Percentiles rank a stretch among this genome's conserved stretches.
phyloP scores from a whole-genome alignment of 1,284 basidiomycete genomes.

The Peniophora sp. region DNA sequence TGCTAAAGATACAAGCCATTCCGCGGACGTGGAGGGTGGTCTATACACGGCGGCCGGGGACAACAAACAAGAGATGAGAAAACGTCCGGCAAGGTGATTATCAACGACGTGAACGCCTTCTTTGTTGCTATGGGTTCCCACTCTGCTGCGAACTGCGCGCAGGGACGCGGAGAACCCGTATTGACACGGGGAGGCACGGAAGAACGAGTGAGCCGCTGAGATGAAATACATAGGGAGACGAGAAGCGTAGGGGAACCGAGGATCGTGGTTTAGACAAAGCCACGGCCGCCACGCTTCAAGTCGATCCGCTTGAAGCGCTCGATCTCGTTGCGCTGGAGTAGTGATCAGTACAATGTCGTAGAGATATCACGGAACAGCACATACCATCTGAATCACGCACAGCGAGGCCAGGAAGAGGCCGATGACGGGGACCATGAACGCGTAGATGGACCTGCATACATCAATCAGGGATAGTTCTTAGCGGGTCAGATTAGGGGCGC shows the following conservation, averaged over 20 bases:
- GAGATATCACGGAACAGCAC: conserved; percentile 1
- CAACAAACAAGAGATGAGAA: no score
- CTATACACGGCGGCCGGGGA: no score
- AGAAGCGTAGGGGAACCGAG: background rate
- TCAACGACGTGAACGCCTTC: no score
- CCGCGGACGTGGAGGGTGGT: no score
- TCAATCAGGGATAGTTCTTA: conserved; percentile 1
- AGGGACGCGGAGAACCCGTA: no score
- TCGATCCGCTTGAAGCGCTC: conserved; percentile 84
- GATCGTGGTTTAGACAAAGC: conserved; percentile 59
- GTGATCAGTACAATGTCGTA: conserved; percentile 3
- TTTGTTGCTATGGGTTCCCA: no score
- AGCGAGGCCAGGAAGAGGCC: conserved; percentile 68
- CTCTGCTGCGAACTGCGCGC: no score
- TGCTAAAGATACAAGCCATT: no score
- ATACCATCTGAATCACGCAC: conserved; percentile 78
- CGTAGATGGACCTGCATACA: conserved; percentile 46
- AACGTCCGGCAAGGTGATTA: no score
- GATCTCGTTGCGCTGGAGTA: conserved; percentile 58
- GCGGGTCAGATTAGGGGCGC: conserved; percentile 23
- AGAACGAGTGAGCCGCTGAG: background rate
- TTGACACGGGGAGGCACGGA: conserved; percentile 1
- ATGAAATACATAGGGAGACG: background rate
- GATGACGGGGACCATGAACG: conserved; percentile 74
- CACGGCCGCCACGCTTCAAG: conserved; percentile 72